Evolutionary conservation across 2,329 filamentous ascomycete genomes (phyloP), one percentile per base, ranked within the genome.

Genomic region (Alternaria brassicicola): DNA sequence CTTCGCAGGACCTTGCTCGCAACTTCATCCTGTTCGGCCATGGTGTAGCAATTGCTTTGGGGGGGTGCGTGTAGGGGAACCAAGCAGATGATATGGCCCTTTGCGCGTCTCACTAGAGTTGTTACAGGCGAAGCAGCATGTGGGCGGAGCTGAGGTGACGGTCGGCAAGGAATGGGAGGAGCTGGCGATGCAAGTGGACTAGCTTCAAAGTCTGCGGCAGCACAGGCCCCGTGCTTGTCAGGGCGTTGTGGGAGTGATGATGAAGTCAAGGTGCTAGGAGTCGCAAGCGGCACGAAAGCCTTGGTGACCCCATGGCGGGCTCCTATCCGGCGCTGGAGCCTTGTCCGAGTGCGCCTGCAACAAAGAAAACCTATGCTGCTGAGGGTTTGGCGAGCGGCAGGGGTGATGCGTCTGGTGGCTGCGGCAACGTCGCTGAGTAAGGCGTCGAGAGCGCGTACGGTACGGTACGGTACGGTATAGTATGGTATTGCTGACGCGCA

Each of bases 1-100:
- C 78, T 73, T 64, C 78, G 74, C 68, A 79, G 64, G 59, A 79
- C 78, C 71, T 77, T 78, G 70, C 55, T 77, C 38, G 78, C 77
- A 64, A 79, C 78, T 66, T 79, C 76, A 55, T 78, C 73, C 63
- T 70, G 68, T 54, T 71, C 68, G 46, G 73, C 69, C 75, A 77
- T 78, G 65, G 60, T 63, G 66, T 61, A 62, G 57, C 45, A 52
- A 59, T 38, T 56, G 30, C 46, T 55, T n/a, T n/a, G n/a, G 61
- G 26, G 17, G 23, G 36, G 38, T 25, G 56, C 36, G 36, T 23
- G 43, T n/a, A 49, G 25, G 50, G 45, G 17, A 12, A 63, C 59
- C 47, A 38, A 47, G 48, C 46, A 56, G 58, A 23, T 57, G 64
- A 57, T 50, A 59, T 62, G 54, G 60, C 66, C 68, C 68, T 59